Conservation (phyloP, 179 eudicot genomes). For the Silene vulgaris region DNA sequence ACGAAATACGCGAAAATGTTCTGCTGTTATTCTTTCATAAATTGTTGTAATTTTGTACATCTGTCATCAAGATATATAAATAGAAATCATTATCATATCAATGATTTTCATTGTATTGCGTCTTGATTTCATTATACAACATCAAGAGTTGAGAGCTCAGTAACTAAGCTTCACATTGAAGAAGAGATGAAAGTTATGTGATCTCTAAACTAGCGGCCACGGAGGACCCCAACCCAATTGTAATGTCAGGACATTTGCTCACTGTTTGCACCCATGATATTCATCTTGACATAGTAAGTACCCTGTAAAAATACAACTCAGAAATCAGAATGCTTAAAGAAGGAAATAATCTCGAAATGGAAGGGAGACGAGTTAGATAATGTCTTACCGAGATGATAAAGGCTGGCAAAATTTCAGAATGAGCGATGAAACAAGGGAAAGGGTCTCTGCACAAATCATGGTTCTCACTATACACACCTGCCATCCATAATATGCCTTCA, state of each 20-base stretch:
- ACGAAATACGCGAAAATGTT: too few species aligned
- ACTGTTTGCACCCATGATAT: slow-evolving; percentile 42
- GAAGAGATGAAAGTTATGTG: neutral
- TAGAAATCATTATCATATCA: too few species aligned
- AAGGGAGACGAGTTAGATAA: neutral
- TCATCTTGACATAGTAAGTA: slow-evolving; percentile 61
- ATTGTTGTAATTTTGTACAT: too few species aligned
- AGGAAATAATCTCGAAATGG: too few species aligned
- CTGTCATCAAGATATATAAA: too few species aligned
- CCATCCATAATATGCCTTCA: slow-evolving; percentile 50
- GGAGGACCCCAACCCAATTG: slow-evolving; percentile 32
- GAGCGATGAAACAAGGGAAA: slow-evolving; percentile 68
- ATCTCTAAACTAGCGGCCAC: slow-evolving; percentile 19
- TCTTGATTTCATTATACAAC: too few species aligned
- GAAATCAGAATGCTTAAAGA: too few species aligned
- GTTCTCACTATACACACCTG: slow-evolving; percentile 45
- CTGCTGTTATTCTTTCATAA: too few species aligned
- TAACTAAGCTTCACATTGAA: slow-evolving; percentile 4
- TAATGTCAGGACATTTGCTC: slow-evolving; percentile 46
- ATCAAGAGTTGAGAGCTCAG: neutral
- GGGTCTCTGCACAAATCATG: slow-evolving; percentile 56
- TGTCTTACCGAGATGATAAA: slow-evolving; percentile 65
- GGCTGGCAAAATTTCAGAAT: slow-evolving; percentile 59
- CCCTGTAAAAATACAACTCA: slow-evolving; percentile 35
- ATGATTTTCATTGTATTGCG: too few species aligned